These are phyloP conservation scores for Galerina sulciceps DNA, from an alignment of 768 basidiomycete genomes.

Conservation along the genomic window DNA sequence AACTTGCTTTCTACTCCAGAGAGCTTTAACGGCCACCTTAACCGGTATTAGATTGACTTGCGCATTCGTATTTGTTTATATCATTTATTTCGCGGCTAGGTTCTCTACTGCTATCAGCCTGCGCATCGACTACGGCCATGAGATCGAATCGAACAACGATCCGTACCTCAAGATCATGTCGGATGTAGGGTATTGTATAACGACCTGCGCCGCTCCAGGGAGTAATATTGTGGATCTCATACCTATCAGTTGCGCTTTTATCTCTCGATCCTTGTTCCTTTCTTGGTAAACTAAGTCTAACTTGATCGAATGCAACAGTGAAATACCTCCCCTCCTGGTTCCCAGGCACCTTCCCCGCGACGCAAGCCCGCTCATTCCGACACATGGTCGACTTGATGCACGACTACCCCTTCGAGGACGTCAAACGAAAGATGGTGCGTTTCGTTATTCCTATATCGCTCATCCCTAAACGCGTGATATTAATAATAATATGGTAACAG, in stretches of 20 bases:
- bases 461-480: no score
- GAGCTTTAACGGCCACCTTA: neutral
- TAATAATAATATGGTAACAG: no score
- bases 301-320: constrained; percentile 38
- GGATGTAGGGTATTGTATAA: constrained; percentile 49
- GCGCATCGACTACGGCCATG: constrained; percentile 51
- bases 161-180: constrained; percentile 50
- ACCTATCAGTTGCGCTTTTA: constrained; percentile 38
- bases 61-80: neutral
- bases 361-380: constrained; percentile 50
- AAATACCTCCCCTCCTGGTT: constrained; percentile 60
- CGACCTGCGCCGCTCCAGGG: constrained; percentile 49
- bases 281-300: neutral
- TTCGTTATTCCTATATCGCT: no score
- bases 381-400: constrained; percentile 53
- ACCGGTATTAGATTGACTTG: neutral
- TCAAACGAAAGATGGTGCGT: constrained; percentile 59
- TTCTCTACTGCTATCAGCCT: constrained; percentile 49
- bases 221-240: constrained; percentile 50
- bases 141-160: constrained; percentile 47
- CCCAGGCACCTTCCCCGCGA: constrained; percentile 60
- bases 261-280: neutral
- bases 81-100: constrained; percentile 24
- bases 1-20: constrained; percentile 32
- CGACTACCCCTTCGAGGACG: constrained; percentile 54